Evolutionary conservation across 2,329 filamentous ascomycete genomes (phyloP), one percentile per base, ranked within the genome.

Genomic region (Cordyceps sp.): DNA sequence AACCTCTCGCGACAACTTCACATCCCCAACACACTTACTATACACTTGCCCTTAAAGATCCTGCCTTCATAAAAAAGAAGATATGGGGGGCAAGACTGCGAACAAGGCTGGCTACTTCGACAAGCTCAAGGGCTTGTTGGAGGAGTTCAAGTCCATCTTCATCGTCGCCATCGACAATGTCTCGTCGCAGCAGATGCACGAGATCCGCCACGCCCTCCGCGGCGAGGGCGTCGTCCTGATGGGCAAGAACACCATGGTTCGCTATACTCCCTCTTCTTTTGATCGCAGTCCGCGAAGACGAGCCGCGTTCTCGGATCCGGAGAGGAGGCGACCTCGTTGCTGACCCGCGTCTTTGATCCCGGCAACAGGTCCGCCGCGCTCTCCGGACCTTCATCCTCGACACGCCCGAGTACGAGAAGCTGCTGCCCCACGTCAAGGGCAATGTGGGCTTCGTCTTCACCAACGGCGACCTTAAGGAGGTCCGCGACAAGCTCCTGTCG

Each of bases 161-260:
- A 86, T 98, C 63, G 86, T 93, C 62, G 58, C 76, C 58, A 79
- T 88, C 58, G 83, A 96, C 84, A 98, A 96, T 98, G 90, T 98
- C 77, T 84, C 79, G 64, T 98, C 90, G 50, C 90, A 98, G 78
- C 92, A 98, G 78, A 98, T 98, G 92, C 90, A 98, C 83, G 90
- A 98, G 77, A 96, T 98, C 64, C 82, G 90, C 62, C 67, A 78
- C 55, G 66, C 83, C 54, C 81, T 98, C 61, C 86, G 90, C 61
- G 79, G 78, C 42, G 67, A 93, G 64, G 86, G 75, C 65, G 81
- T 96, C 50, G 86, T 98, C 52, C 73, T 98, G 67, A 96, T 96
- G 90, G 90, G 88, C 61, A 96, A 94, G 80, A 98, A 98, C 78
- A 98, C 90, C 65, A 98, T 98, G 90, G 88, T 90, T 64, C 38